Evolutionary conservation across 192 early-diverging fungal species (phyloP), one percentile per base, ranked within the genome.

Genomic region (Backusella tarrabulga): DNA sequence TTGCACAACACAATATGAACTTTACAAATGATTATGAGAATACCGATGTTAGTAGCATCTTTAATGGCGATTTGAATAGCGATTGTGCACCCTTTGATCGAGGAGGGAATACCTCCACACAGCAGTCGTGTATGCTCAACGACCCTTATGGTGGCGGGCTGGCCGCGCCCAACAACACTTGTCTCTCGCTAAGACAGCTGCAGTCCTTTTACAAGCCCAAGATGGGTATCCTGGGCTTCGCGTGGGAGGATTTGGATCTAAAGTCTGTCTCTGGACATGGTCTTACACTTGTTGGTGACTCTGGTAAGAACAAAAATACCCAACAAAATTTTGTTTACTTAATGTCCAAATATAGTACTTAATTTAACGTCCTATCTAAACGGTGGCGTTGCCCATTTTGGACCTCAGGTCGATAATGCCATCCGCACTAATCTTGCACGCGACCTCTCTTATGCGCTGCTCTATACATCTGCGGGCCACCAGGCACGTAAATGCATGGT

Each of bases 401-500:
- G 83, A 14, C n/a, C 17, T 0, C 21, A 50, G 9, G 74, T 75
- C 0, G 66, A 84, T 26, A 34, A 17, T 1, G 71, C 67, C 7
- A 70, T 84, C n/a, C 44, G 36, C 0, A 41, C 70, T 1, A 67
- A 42, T 56, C 34, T 74, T 1, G 77, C 74, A 29, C 73, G 63
- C 11, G 83, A 84, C 40, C 70, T 68, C 2, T 84, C 83, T 0
- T 80, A 80, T 42, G 70, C 76, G 12, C 19, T 84, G 1, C 4
- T 78, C 12, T 73, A 80, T 19, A 63, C 73, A 12, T 26, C 54
- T 1, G 26, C 72, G 6, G 73, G 73, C 0, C 80, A 82, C 71
- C 67, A 79, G 0, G 87, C 85, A 1, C 69, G 76, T 11, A 34
- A 77, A 11, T 91, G 90, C 68, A n/a, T 90, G 19, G 36, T 54